Evolutionary conservation across 495 filamentous ascomycete species (phyloP).

Genomic region (Umbilicaria muhlenbergii): DNA sequence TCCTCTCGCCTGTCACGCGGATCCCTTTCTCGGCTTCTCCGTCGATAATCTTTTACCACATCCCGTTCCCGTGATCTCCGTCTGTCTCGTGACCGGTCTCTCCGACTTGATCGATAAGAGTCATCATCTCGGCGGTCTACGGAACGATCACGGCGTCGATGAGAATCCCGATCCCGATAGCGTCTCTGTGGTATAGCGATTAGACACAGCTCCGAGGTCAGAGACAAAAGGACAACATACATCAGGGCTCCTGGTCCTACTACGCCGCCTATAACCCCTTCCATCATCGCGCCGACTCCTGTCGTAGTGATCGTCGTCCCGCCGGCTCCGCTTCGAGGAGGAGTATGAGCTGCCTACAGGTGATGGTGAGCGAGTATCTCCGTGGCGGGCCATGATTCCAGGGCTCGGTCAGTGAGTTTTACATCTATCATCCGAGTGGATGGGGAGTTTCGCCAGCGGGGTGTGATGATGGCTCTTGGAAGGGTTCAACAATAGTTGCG

Average conservation of each 20-base stretch:
- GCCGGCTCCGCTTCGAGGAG: conserved; percentile 53
- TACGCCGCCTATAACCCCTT: conserved; percentile 40
- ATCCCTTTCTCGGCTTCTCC: conserved; percentile 58
- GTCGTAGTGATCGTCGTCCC: conserved; percentile 65
- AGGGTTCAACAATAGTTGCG: too few relatives aligned
- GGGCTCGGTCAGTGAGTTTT: conserved; percentile 48
- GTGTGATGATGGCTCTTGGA: too few relatives aligned
- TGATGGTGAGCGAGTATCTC: conserved; percentile 90
- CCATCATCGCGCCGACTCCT: conserved; percentile 47
- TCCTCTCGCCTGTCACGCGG: conserved; percentile 65
- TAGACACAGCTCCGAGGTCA: too few relatives aligned
- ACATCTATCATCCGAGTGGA: conserved; percentile 25
- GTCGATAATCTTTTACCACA: conserved; percentile 41
- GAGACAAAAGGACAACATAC: conserved; percentile 27
- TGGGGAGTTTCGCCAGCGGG: too few relatives aligned
- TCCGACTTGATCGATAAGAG: conserved; percentile 39
- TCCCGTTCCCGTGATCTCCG: conserved; percentile 44
- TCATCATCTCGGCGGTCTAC: conserved; percentile 61
- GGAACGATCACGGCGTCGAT: conserved; percentile 59
- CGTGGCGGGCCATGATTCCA: conserved; percentile 76
- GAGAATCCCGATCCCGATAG: conserved; percentile 44
- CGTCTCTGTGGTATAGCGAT: conserved; percentile 29
- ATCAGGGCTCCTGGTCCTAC: conserved; percentile 55
- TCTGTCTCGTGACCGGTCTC: conserved; percentile 51
- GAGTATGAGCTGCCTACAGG: conserved; percentile 79